Evolutionary conservation across 805 yeast genomes (phyloP).

Genomic region (Candida mattraensis): DNA sequence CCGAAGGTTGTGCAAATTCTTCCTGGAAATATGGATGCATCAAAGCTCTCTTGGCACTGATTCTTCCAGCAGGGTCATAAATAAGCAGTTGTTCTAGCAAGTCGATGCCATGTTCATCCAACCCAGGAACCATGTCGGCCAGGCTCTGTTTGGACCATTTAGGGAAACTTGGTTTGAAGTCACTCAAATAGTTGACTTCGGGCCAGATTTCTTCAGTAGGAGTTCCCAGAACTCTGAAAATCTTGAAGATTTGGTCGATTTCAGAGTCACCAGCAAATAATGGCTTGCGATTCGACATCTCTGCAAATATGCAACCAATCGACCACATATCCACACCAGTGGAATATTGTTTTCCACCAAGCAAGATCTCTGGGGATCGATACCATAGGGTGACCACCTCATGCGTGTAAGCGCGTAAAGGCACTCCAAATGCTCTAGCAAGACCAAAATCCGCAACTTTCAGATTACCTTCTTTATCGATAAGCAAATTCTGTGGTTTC

Average conservation of each 20-base stretch:
- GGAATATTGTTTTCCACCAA: slow-evolving; percentile 96
- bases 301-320: slow-evolving; percentile 96
- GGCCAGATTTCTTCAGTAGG: slow-evolving; percentile 96
- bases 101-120: slow-evolving; percentile 84
- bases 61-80: slow-evolving; percentile 91
- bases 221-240: slow-evolving; percentile 89
- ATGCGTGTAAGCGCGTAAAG: slow-evolving; percentile 93
- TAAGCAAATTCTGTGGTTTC: slow-evolving; percentile 93
- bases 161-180: slow-evolving; percentile 90
- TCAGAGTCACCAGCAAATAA: slow-evolving; percentile 97
- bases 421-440: slow-evolving; percentile 97
- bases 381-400: slow-evolving; percentile 99
- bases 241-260: slow-evolving; percentile 93
- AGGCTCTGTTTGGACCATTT: slow-evolving; percentile 79
- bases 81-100: slow-evolving; percentile 74
- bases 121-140: slow-evolving; percentile 68
- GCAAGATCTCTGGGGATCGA: slow-evolving; percentile 90
- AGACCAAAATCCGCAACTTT: slow-evolving; percentile 92
- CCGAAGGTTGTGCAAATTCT: slow-evolving; percentile 33
- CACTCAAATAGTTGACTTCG: slow-evolving; percentile 86
- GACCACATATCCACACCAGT: slow-evolving; percentile 99
- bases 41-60: slow-evolving; percentile 92
- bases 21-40: slow-evolving; percentile 83
- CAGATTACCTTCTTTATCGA: slow-evolving; percentile 92
- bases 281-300: slow-evolving; percentile 95